Evolutionary conservation across 2,329 filamentous ascomycete genomes (phyloP), one percentile per base, ranked within the genome.

Genomic region (Xylariales sp.): DNA sequence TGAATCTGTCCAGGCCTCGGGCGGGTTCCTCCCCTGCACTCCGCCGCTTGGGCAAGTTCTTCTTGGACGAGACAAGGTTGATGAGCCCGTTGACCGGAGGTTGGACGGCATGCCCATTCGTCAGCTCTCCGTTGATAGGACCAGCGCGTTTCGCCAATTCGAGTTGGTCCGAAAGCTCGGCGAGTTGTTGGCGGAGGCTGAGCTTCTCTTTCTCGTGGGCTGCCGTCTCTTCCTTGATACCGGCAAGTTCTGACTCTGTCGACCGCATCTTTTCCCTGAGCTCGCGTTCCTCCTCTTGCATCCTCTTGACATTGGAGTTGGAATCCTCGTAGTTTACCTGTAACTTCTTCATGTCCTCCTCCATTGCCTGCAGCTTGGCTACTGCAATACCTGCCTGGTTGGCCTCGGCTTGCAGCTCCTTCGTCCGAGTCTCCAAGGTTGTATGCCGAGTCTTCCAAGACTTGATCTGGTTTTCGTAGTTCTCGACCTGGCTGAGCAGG

Each of bases 301-400:
- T 80, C 49, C 90, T 80, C 67, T 95, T 95, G 65, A 95, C 88
- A 61, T 90, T 96, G 48, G 82, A 77, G 4, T 85, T 83, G 46
- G 90, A 94, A 59, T 98, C 93, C 43, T 94, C 87, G 65, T 95
- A 94, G 58, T 80, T 93, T 46, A 78, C 71, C 64, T 96, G 89
- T 37, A 97, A 73, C 65, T 88, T 90, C 70, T 83, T 84, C 86
- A 97, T 95, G 58, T 98, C 93, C 53, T 89, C 86, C 62, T 98
- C 93, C 82, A 97, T 87, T 36, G 85, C 88, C 54, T 86, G 82
- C 41, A 98, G 74, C 51, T 88, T 86, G 49, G 93, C 93, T 40
- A 91, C 89, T 3, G 87, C 88, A 56, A 97, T 96, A 67, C 93
- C 93, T 41, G 91, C 93, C 68, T 97, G 91, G 65, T 98, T 98